Evolutionary conservation across 345 rosid species (phyloP).

Genomic region (Hypericum androsaemum): DNA sequence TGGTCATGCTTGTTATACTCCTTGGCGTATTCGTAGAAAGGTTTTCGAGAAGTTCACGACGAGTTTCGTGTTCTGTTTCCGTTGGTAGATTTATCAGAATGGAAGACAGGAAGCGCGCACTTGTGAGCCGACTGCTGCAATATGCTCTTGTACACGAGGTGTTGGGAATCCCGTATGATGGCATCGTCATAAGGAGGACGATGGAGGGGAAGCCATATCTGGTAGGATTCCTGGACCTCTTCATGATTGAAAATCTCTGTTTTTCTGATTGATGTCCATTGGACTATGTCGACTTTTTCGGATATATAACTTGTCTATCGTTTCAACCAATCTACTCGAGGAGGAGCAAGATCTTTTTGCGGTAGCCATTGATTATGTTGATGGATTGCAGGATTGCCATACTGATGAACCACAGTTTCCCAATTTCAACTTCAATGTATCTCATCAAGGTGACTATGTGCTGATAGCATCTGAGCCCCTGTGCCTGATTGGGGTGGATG

Average conservation of each 20-base stretch:
- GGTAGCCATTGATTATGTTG: not conserved
- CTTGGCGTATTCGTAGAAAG: too few species aligned
- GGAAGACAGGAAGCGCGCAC: slow-evolving; percentile 54
- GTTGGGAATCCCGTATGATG: slow-evolving; percentile 29
- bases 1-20: too few species aligned
- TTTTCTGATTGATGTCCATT: not conserved
- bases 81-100: slow-evolving; percentile 33
- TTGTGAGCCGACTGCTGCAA: slow-evolving; percentile 56
- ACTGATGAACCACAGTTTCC: slow-evolving; percentile 23
- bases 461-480: slow-evolving; percentile 66
- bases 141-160: slow-evolving; percentile 38
- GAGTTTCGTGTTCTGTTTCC: not conserved
- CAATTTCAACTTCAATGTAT: slow-evolving; percentile 61
- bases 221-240: slow-evolving; percentile 23
- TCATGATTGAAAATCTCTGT: not conserved
- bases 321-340: not conserved
- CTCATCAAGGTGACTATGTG: slow-evolving; percentile 69
- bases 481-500: slow-evolving; percentile 59
- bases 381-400: slow-evolving; percentile 31
- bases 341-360: not conserved
- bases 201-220: slow-evolving; percentile 57
- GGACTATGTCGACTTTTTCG: too few species aligned
- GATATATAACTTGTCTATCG: too few species aligned
- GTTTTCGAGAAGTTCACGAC: not conserved
- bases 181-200: slow-evolving; percentile 41